Evolutionary conservation across 176 grass and related monocot genomes (phyloP), one percentile per base, ranked within the genome.

Genomic region (Melocanna baccifera): DNA sequence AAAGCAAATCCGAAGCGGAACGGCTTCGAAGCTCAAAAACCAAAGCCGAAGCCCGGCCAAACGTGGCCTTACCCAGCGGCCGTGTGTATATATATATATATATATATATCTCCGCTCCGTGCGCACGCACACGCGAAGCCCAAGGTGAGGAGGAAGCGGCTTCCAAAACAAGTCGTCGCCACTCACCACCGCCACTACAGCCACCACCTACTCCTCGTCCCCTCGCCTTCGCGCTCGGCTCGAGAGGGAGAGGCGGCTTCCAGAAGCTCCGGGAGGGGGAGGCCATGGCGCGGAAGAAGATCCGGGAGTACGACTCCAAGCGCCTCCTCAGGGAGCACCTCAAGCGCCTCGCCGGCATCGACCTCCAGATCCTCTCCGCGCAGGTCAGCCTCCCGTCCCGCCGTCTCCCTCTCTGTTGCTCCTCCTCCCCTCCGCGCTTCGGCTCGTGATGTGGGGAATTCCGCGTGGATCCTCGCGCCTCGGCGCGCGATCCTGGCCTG

Each of bases 231-330:
- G 37, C 41, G 41, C 41, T 42, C 41, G 41, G 41, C 41, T 42
- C 41, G 41, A 10, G 41, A 42, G 41, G 41, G 41, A 42, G 41
- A 42, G 41, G 9, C 7, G 41, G 41, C 41, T 42, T 42, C 34
- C 34, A 36, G 34, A 36, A 36, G 34, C 34, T 36, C 41, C 8
- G 9, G 41, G 9, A 9, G 41, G 8, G 41, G 41, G 1, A 8
- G 41, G 87, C 59, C 37, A 97, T 97, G 94, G 91, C 94, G 11
- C 84, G 94, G 19, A 97, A 97, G 88, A 97, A 97, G 91, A 94
- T 97, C 85, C 76, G 91, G 69, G 94, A 97, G 89, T 97, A 94
- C 90, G 94, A 97, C 71, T 97, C 94, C 22, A 94, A 97, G 85
- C 90, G 91, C 64, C 84, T 97, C 41, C 89, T 97, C 70, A 88